phyloP scores from a whole-genome alignment of 2,329 filamentous ascomycete species.

The Beauveria pseudobassiana region DNA sequence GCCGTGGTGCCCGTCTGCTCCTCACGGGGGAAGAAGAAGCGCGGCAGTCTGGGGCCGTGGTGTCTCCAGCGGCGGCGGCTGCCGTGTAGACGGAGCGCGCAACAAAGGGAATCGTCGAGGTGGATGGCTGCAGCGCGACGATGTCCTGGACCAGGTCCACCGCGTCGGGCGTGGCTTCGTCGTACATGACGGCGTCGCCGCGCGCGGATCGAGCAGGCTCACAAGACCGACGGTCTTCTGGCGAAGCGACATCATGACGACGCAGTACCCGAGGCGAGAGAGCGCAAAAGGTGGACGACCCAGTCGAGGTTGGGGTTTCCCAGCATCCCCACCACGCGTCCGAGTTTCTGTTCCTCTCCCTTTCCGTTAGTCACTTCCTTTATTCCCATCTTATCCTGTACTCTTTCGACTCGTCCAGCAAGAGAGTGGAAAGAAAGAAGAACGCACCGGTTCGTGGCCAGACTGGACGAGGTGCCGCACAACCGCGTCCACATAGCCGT shows the following conservation, averaged over 20 bases:
- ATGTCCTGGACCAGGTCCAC: neutral
- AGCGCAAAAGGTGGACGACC: slow-evolving; percentile 47
- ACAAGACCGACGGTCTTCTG: slow-evolving; percentile 26
- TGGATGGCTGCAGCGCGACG: neutral
- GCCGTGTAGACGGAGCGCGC: neutral
- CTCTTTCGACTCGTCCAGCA: too few species aligned
- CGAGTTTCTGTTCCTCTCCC: neutral
- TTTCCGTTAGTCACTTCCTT: neutral
- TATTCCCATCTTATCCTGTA: too few species aligned
- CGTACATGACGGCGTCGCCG: slow-evolving; percentile 19
- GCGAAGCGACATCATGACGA: slow-evolving; percentile 29
- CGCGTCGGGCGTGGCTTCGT: slow-evolving; percentile 6
- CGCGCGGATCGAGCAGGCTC: slow-evolving; percentile 21
- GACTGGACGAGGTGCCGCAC: neutral
- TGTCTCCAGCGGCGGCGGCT: neutral
- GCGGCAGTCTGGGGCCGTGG: neutral
- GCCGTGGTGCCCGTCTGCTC: neutral
- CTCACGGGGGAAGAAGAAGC: neutral
- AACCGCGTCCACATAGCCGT: neutral
- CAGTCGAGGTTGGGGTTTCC: slow-evolving; percentile 48
- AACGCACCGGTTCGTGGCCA: slow-evolving; percentile 1
- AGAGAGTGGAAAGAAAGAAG: neutral
- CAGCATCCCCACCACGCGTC: slow-evolving; percentile 35
- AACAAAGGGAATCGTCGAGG: neutral
- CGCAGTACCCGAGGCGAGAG: slow-evolving; percentile 46